Conservation (phyloP, 2,329 filamentous ascomycete species). For the Epichloe amarillans region DNA sequence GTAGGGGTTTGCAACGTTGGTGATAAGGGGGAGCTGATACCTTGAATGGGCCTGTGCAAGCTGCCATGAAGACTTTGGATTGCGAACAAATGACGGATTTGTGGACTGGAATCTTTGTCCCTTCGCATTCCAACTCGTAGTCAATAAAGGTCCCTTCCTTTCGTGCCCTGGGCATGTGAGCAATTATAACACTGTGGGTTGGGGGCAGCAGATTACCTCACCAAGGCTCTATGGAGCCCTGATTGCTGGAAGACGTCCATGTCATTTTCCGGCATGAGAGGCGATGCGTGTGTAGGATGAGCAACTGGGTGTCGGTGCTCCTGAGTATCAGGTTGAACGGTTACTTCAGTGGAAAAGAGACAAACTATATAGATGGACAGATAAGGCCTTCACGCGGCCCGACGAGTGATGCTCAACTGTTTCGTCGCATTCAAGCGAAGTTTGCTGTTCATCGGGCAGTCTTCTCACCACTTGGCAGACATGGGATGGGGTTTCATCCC, state of each 20-base stretch:
- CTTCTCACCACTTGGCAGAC: background rate
- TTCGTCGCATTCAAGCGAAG: background rate
- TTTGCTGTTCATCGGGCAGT: background rate
- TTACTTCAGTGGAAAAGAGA: background rate
- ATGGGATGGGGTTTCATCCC: background rate
- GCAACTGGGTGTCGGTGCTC: too few relatives aligned
- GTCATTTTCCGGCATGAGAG: background rate
- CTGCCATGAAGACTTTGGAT: background rate
- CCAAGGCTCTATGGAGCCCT: background rate
- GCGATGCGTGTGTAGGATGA: background rate
- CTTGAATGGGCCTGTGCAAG: background rate
- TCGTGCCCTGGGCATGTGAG: background rate
- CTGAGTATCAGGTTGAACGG: background rate
- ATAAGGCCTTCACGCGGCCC: background rate
- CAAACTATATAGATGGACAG: background rate
- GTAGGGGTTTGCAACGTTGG: background rate
- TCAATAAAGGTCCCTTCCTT: background rate
- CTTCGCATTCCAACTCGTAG: background rate
- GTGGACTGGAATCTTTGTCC: background rate
- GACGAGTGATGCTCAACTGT: background rate
- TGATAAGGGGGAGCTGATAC: background rate
- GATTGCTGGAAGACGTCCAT: background rate
- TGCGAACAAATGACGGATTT: slow-evolving; percentile 1
- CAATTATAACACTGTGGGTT: background rate
- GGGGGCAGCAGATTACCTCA: background rate